Conservation (phyloP, 495 filamentous ascomycete genomes). For the Collariella sp. region DNA sequence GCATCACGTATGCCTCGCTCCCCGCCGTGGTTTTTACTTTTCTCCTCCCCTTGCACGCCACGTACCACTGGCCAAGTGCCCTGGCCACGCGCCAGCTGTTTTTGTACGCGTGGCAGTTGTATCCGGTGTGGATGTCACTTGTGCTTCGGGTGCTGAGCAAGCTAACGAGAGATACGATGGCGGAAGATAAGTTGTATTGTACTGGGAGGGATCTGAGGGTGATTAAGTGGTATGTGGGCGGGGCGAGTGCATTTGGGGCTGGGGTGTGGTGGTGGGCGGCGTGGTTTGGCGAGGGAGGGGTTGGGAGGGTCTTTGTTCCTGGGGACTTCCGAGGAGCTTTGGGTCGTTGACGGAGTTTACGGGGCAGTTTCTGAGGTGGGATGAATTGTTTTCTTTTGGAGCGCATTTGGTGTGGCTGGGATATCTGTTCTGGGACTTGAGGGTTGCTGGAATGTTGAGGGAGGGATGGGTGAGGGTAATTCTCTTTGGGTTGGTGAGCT, state of each 20-base stretch:
- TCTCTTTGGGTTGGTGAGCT: not conserved
- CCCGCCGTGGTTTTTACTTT: conserved; percentile 7
- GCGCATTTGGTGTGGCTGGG: conserved; percentile 15
- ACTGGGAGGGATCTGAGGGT: not conserved
- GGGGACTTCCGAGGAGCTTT: not conserved
- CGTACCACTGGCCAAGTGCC: conserved; percentile 54
- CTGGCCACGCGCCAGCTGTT: not conserved
- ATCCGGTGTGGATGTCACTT: conserved; percentile 1
- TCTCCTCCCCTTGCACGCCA: conserved; percentile 35
- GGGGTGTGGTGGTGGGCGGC: conserved; percentile 4
- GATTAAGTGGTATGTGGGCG: not conserved
- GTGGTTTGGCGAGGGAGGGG: not conserved
- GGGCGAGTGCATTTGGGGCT: not conserved
- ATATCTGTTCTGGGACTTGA: conserved; percentile 18
- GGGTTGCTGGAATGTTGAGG: conserved; percentile 13
- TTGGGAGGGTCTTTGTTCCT: not conserved
- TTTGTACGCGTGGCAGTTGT: conserved; percentile 13
- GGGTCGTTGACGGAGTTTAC: not conserved
- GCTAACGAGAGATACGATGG: conserved; percentile 3
- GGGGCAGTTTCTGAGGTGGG: conserved; percentile 9
- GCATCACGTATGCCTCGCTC: not conserved
- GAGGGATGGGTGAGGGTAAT: conserved; percentile 12
- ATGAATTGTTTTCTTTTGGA: conserved; percentile 10
- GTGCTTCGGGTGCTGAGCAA: not conserved
- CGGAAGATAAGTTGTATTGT: not conserved